Conservation (phyloP, 1,284 basidiomycete genomes). For the Ustilago curta region DNA sequence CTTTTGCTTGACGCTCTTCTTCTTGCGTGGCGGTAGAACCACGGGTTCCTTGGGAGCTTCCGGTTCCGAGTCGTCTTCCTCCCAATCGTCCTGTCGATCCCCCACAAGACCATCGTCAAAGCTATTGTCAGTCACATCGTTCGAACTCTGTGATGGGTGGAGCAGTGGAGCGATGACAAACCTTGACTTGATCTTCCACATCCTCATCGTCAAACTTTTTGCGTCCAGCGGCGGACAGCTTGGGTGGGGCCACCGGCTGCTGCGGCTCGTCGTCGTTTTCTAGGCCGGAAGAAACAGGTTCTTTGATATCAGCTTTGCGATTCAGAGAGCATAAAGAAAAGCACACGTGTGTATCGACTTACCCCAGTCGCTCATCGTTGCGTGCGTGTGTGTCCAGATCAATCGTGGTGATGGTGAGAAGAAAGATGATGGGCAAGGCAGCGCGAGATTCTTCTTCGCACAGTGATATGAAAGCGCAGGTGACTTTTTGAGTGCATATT, state of each 20-base stretch:
- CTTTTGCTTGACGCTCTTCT: slow-evolving; percentile 66
- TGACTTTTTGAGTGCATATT: too few species aligned
- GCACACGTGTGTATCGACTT: slow-evolving; percentile 4
- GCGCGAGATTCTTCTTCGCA: too few species aligned
- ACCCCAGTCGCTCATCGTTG: slow-evolving; percentile 64
- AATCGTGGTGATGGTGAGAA: slow-evolving; percentile 14
- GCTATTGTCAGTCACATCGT: slow-evolving; percentile 1
- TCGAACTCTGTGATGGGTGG: too few species aligned
- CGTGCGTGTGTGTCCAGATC: neutral
- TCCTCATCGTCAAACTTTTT: slow-evolving; percentile 68
- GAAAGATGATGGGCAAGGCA: neutral
- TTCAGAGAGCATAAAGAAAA: neutral
- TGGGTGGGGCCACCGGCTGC: slow-evolving; percentile 26
- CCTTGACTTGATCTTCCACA: slow-evolving; percentile 65
- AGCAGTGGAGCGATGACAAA: too few species aligned
- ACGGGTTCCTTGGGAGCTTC: slow-evolving; percentile 42
- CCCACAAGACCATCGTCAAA: too few species aligned
- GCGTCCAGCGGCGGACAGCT: slow-evolving; percentile 37
- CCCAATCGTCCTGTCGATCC: slow-evolving; percentile 64
- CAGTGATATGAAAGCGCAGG: too few species aligned
- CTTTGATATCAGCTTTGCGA: neutral
- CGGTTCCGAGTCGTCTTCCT: slow-evolving; percentile 62
- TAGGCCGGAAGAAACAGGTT: neutral
- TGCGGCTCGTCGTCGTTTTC: slow-evolving; percentile 65
- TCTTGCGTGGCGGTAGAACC: slow-evolving; percentile 61